A percentile compares a stretch with the other conserved stretches of the same genome.
Conservation (phyloP, 2,329 filamentous ascomycete genomes). For the Calonectria pauciramosa region DNA sequence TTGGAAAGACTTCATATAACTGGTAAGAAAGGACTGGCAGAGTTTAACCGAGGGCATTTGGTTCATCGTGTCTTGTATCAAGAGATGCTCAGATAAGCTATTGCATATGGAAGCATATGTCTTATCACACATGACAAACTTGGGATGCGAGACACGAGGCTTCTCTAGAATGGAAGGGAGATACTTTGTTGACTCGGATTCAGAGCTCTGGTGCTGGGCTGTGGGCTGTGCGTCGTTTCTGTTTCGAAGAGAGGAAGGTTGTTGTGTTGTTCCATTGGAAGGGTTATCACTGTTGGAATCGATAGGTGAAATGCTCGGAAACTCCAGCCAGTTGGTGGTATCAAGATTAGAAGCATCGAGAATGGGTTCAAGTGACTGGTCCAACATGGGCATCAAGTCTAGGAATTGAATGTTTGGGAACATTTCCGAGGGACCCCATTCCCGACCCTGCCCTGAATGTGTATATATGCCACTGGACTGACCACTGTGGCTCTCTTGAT, state of each 20-base stretch:
- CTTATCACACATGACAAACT: neutral
- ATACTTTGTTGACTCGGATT: neutral
- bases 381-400: neutral
- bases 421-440: neutral
- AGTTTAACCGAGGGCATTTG: neutral
- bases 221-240: neutral
- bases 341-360: neutral
- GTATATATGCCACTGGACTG: neutral
- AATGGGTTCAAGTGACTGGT: neutral
- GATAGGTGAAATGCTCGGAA: neutral
- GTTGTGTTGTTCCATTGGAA: neutral
- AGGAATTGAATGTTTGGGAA: neutral
- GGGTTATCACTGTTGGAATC: neutral
- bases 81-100: neutral
- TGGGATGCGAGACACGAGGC: neutral
- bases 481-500: neutral
- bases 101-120: neutral
- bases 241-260: neutral
- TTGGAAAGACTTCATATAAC: neutral
- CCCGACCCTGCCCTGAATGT: neutral
- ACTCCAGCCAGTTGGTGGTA: neutral
- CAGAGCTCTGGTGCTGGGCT: neutral
- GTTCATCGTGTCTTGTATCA: neutral
- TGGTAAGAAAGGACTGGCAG: neutral
- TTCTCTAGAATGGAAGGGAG: neutral